Evolutionary conservation across 2,329 filamentous ascomycete genomes (phyloP), one percentile per base, ranked within the genome.

Genomic region (Colletotrichum sp.): DNA sequence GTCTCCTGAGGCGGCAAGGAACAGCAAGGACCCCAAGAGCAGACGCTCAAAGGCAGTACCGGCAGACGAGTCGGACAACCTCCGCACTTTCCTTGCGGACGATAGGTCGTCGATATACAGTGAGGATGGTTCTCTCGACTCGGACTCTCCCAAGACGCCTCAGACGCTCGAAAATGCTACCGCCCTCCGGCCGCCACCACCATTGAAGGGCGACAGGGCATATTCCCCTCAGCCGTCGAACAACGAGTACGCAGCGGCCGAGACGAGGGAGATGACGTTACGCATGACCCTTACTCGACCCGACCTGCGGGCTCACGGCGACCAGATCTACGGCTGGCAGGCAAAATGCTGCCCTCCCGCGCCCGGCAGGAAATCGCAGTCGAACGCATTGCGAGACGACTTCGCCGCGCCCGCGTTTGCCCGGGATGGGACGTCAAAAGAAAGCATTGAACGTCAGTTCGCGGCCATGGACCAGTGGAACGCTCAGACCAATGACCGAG

Each of bases 241-340:
- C 43, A 48, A 81, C 48, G 87, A 87, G 73, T 89, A 89, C 79
- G 84, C 87, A 13, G 72, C 71, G 13, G 52, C 89, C 0, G 89
- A 90, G 39, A 93, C 91, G 71, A 91, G 96, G 39, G 96, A 98
- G 84, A 98, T 98, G 96, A 98, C 97, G 4, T 86, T 98, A 65
- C 94, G 96, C 65, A 98, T 98, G 96, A 98, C 96, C 0, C 89
- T 98, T 70, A 98, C 97, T 5, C 90, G 96, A 62, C 95, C 96
- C 0, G 96, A 98, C 82, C 89, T 98, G 64, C 93, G 96, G 56
- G 93, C 93, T 6, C 89, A 93, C 77, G 94, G 96, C 77, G 91
- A 93, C 13, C 89, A 93, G 76, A 89, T 95, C 18, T 95, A 96
- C 80, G 92, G 92, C 56, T 94, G 93, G 92, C 91, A 93, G 80